phyloP scores from a whole-genome alignment of 2,329 filamentous ascomycete genomes.

The Chaetomiaceae sp. region DNA sequence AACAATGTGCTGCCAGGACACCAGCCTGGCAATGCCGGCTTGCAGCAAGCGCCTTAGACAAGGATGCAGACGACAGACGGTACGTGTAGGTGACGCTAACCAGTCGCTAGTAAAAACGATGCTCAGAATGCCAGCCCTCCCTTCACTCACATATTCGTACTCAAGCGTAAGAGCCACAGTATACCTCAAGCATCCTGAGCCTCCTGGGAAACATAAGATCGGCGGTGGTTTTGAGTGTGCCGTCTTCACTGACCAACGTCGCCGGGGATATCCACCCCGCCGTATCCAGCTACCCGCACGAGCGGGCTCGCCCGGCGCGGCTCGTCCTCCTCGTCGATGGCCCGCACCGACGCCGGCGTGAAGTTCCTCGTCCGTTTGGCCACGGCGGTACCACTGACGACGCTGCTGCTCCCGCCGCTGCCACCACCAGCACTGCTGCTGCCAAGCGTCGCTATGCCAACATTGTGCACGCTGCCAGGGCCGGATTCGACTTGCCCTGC shows the following conservation, averaged over 20 bases:
- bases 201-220: neutral
- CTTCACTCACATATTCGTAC: no score
- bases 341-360: constrained; percentile 41
- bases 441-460: no score
- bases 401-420: constrained; percentile 1
- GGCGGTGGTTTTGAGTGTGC: no score
- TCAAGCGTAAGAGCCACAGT: no score
- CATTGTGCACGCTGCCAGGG: constrained; percentile 8
- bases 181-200: no score
- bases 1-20: no score
- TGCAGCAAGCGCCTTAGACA: no score
- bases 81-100: no score
- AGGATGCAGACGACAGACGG: no score
- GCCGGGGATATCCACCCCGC: constrained; percentile 2
- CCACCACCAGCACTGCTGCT: constrained; percentile 9
- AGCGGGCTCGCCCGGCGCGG: constrained; percentile 34
- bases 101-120: no score
- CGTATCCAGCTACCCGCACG: constrained; percentile 11
- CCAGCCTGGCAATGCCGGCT: no score
- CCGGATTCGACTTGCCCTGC: neutral
- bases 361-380: constrained; percentile 42
- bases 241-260: neutral
- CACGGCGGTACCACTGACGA: constrained; percentile 26
- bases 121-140: no score
- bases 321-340: constrained; percentile 44